Percentiles rank a stretch among this genome's conserved stretches.
These are phyloP conservation scores for Trichoderma guizhouense DNA, from an alignment of 2,329 filamentous ascomycete species.

Conservation along the genomic window DNA sequence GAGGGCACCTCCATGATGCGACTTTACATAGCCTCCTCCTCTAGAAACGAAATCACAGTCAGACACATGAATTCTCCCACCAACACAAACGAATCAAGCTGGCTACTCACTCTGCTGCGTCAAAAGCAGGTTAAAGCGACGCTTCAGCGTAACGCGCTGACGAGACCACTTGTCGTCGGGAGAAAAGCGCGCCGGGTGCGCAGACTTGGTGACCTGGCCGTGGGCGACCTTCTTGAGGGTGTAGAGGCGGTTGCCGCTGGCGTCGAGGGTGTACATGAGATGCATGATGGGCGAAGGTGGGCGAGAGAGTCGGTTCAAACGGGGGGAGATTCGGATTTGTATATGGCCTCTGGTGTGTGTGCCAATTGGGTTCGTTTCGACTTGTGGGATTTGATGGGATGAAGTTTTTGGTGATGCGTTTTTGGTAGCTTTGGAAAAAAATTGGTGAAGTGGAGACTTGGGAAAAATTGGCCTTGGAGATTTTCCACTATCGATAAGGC, in stretches of 20 bases:
- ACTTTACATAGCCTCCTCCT: slow-evolving; percentile 17
- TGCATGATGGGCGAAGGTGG: slow-evolving; percentile 44
- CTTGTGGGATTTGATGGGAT: slow-evolving; percentile 3
- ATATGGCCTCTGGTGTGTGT: background rate
- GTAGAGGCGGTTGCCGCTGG: slow-evolving; percentile 83
- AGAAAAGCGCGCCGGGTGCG: slow-evolving; percentile 93
- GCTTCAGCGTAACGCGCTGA: slow-evolving; percentile 92
- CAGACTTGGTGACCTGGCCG: slow-evolving; percentile 88
- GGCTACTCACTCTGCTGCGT: slow-evolving; percentile 64
- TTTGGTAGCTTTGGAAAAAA: slow-evolving; percentile 13
- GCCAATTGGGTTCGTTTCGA: background rate
- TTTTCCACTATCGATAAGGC: slow-evolving; percentile 12
- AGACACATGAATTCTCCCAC: background rate
- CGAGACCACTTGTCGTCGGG: slow-evolving; percentile 99
- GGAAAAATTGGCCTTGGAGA: background rate
- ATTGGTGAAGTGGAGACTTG: slow-evolving; percentile 6
- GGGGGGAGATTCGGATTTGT: background rate
- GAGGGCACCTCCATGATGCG: background rate
- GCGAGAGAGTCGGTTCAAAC: background rate
- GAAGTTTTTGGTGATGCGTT: slow-evolving; percentile 16
- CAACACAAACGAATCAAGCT: background rate
- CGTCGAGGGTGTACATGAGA: slow-evolving; percentile 80
- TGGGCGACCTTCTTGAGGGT: slow-evolving; percentile 87
- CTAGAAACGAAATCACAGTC: background rate
- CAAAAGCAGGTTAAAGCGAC: slow-evolving; percentile 82